Base-by-base conservation (phyloP, 164 flowering plant species). In the Cinnamomum chago region DNA sequence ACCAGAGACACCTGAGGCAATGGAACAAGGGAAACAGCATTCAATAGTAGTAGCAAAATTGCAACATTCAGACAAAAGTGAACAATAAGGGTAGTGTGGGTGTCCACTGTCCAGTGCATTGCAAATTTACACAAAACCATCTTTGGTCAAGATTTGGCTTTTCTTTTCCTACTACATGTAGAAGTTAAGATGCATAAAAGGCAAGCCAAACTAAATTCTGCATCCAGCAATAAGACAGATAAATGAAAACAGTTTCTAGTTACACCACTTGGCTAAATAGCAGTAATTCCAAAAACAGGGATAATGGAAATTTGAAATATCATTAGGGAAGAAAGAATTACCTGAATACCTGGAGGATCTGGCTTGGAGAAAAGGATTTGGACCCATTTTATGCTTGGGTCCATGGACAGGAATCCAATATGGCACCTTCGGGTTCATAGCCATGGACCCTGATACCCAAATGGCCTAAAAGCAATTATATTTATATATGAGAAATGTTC, bases 1-100 rank as follows among this genome's bases (percentile, higher is more conserved):
- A 95, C 99, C 84, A 95, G 68, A 30, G 98, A 95, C 62, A 95
- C 99, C 99, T 95, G 82, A 71, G 15, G 25, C 24, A 75, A 13
- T 14, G 25, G 30, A 52, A 25, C 33, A 24, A 55, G 24, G 33
- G 58, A 35, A 40, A 20, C 50, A 62, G 33, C 25, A 62, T n/a
- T 28, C 33, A 11, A 33, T 18, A 35, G 47, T 3, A 13, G 28
- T 22, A 23, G 33, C 67, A 23, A 64, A 64, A 9, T 18, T 3
- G 17, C 13, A 67, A 67, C 35, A 33, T 6, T 13, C 18, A 67
- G 9, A 28, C 10, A 15, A 18, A 30, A 67, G 70, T 15, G 30
- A 15, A 2, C 35, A 67, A 18, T 22, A 9, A 67, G 40, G 18
- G 14, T 1, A 17, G 30, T 28, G 14, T 33, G n/a, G 47, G 30